Conservation (phyloP, 495 filamentous ascomycete genomes). For the Penicillium coprophilum region DNA sequence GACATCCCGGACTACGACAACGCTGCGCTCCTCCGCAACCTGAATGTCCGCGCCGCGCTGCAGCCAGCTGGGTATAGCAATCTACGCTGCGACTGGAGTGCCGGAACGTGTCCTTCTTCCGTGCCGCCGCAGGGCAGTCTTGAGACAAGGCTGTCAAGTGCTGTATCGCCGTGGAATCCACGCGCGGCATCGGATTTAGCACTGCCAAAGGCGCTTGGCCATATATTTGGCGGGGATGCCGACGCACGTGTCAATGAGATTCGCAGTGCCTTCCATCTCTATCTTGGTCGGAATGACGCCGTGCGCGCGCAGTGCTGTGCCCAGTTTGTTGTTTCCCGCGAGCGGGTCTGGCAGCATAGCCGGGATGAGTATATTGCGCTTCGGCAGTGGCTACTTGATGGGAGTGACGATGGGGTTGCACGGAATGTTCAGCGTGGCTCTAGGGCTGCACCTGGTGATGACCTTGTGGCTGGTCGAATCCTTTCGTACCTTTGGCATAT, state of each 20-base stretch:
- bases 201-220: conserved; percentile 31
- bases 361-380: conserved; percentile 42
- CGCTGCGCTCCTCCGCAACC: conserved; percentile 30
- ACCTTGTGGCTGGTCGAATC: conserved; percentile 40
- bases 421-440: conserved; percentile 5
- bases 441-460: conserved; percentile 37
- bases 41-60: conserved; percentile 37
- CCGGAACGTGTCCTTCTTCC: conserved; percentile 34
- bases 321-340: conserved; percentile 43
- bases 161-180: conserved; percentile 40
- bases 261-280: background rate
- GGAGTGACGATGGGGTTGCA: conserved; percentile 10
- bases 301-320: conserved; percentile 48
- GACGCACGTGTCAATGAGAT: conserved; percentile 3
- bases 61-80: conserved; percentile 42
- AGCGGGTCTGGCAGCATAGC: conserved; percentile 38
- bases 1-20: conserved; percentile 45
- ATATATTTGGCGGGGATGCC: conserved; percentile 32
- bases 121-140: conserved; percentile 39
- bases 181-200: conserved; percentile 40
- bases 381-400: conserved; percentile 46
- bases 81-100: conserved; percentile 49
- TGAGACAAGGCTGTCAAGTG: conserved; percentile 38
- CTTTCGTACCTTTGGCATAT: conserved; percentile 48
- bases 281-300: conserved; percentile 33